A percentile compares a stretch with the other conserved stretches of the same genome.
phyloP scores from a whole-genome alignment of 495 filamentous ascomycete genomes.

The Saxophila tyrrhenica region DNA sequence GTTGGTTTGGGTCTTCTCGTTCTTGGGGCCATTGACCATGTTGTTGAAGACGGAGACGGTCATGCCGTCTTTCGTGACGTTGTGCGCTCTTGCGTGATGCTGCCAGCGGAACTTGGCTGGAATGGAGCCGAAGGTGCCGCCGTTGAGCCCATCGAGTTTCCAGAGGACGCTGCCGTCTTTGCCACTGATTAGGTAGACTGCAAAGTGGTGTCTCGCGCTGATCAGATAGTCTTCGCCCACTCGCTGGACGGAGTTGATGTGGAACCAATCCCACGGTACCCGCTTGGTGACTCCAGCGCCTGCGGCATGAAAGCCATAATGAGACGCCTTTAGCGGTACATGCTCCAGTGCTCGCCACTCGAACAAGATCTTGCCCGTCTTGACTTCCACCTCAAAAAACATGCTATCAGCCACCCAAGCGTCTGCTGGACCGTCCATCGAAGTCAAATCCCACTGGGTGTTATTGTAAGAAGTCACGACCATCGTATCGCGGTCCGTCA shows the following conservation, averaged over 20 bases:
- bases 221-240: constrained; percentile 31
- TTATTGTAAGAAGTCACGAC: constrained; percentile 16
- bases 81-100: constrained; percentile 12
- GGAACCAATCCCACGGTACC: constrained; percentile 37
- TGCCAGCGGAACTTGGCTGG: constrained; percentile 21
- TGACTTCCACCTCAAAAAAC: constrained; percentile 18
- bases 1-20: not conserved
- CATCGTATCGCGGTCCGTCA: constrained; percentile 15
- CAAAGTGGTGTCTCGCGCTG: constrained; percentile 29
- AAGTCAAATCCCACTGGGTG: constrained; percentile 11
- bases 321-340: constrained; percentile 1
- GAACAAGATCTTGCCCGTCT: constrained; percentile 14
- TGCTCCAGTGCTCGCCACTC: constrained; percentile 15
- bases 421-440: constrained; percentile 8
- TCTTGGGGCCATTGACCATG: constrained; percentile 8
- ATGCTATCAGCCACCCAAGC: constrained; percentile 16
- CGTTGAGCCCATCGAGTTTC: constrained; percentile 34
- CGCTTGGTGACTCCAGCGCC: constrained; percentile 10
- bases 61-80: constrained; percentile 6
- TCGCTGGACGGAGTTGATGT: constrained; percentile 38
- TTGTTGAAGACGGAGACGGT: constrained; percentile 16
- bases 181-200: constrained; percentile 28
- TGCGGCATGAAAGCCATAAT: not conserved
- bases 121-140: constrained; percentile 32
- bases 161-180: constrained; percentile 33